Evolutionary conservation across 148 eudicot species (phyloP).

Genomic region (Cornus controversa): DNA sequence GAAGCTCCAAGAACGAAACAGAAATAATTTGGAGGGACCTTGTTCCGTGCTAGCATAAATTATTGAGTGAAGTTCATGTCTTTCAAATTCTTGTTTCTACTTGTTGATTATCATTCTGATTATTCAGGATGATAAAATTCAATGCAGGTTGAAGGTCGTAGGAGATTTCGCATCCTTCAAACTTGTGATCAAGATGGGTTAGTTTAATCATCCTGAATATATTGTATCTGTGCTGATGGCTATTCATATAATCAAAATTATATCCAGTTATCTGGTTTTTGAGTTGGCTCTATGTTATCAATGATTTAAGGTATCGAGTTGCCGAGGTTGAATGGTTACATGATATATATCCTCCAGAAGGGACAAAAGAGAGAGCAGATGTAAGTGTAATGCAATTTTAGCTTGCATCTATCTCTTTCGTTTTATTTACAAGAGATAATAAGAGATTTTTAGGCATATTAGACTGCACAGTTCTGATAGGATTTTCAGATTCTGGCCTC

Average conservation of each 20-base stretch:
- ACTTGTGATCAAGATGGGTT: constrained; percentile 91
- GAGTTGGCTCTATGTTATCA: not conserved
- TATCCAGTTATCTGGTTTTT: not conserved
- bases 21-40: no score
- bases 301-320: constrained; percentile 41
- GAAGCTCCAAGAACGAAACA: not conserved
- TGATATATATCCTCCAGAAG: constrained; percentile 59
- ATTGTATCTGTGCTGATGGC: constrained; percentile 33
- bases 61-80: not conserved
- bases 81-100: not conserved
- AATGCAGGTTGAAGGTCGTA: constrained; percentile 74
- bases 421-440: not conserved
- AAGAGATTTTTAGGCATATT: not conserved
- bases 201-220: constrained; percentile 16
- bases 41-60: not conserved
- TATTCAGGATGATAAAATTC: not conserved
- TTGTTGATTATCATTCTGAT: not conserved
- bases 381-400: constrained; percentile 38
- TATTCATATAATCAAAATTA: no score
- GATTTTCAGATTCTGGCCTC: not conserved
- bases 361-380: constrained; percentile 52
- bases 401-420: not conserved
- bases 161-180: constrained; percentile 70
- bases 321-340: constrained; percentile 81
- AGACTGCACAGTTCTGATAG: not conserved